phyloP scores from a whole-genome alignment of 257 asterid genomes.

The Knoxia roxburghii region DNA sequence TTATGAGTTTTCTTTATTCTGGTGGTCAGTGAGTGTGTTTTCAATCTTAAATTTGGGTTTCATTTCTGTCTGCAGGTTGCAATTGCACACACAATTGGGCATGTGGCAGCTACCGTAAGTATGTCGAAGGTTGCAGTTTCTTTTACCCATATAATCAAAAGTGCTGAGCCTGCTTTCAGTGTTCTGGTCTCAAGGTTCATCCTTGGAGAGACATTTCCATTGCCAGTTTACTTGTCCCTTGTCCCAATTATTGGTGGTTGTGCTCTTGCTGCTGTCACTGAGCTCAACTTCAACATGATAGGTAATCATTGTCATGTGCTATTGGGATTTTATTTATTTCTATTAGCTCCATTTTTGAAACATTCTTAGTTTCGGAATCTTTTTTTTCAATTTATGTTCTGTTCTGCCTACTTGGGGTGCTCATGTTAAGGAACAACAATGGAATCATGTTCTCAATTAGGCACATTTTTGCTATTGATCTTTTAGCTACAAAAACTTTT shows the following conservation, averaged over 20 bases:
- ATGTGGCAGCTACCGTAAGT: conserved; percentile 96
- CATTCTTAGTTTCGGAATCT: background rate
- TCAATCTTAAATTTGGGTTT: conserved; percentile 10
- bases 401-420: background rate
- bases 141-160: conserved; percentile 92
- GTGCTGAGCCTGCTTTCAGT: conserved; percentile 95
- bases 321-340: too few relatives aligned
- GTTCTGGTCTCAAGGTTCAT: conserved; percentile 80
- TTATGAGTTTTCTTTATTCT: conserved; percentile 13
- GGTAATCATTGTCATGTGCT: conserved; percentile 39
- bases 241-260: conserved; percentile 93
- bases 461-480: background rate
- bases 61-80: conserved; percentile 58
- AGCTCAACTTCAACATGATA: conserved; percentile 87
- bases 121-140: conserved; percentile 99
- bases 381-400: background rate
- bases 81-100: conserved; percentile 97
- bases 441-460: background rate
- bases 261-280: conserved; percentile 80
- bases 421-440: background rate
- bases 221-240: conserved; percentile 69
- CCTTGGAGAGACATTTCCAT: conserved; percentile 79
- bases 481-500: background rate
- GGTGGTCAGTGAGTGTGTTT: conserved; percentile 4
- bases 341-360: background rate